Conservation (phyloP, 345 rosid genomes). For the Hevea brasiliensis region DNA sequence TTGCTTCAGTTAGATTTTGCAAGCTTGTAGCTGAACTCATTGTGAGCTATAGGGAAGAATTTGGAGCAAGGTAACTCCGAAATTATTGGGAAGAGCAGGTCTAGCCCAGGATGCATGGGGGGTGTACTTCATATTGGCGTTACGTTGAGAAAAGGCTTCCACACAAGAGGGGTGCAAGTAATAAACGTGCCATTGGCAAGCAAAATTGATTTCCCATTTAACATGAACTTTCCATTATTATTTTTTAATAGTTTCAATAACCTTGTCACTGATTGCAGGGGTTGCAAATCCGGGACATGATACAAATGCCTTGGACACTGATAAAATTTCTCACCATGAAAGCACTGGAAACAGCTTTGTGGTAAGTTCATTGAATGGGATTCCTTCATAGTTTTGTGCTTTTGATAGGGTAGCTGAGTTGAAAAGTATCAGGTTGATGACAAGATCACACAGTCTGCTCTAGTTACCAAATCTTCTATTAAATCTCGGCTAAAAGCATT, state of each 20-base stretch:
- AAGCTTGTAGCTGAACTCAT: neutral
- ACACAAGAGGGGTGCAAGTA: conserved; percentile 28
- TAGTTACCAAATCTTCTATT: conserved; percentile 50
- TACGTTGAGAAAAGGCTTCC: conserved; percentile 67
- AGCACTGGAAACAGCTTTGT: conserved; percentile 3
- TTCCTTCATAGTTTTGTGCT: neutral
- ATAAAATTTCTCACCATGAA: conserved; percentile 6
- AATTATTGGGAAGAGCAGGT: conserved; percentile 32
- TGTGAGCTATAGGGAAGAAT: conserved; percentile 50
- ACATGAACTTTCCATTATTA: neutral
- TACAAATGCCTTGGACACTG: conserved; percentile 9
- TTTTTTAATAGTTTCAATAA: neutral
- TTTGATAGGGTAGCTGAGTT: conserved; percentile 22
- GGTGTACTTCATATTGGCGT: conserved; percentile 67
- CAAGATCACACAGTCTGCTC: conserved; percentile 25
- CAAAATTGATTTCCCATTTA: neutral
- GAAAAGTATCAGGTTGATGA: conserved; percentile 40
- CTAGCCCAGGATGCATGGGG: conserved; percentile 68
- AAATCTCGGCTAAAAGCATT: conserved; percentile 61
- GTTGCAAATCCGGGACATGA: conserved; percentile 22
- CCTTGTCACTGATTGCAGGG: conserved; percentile 26
- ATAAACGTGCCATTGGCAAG: conserved; percentile 37
- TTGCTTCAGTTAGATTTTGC: no score
- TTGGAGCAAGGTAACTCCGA: conserved; percentile 27
- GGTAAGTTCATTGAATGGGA: conserved; percentile 29